These are phyloP conservation scores for Endoconidiophora laricicola DNA, from an alignment of 2,329 filamentous ascomycete species.

Conservation along the genomic window DNA sequence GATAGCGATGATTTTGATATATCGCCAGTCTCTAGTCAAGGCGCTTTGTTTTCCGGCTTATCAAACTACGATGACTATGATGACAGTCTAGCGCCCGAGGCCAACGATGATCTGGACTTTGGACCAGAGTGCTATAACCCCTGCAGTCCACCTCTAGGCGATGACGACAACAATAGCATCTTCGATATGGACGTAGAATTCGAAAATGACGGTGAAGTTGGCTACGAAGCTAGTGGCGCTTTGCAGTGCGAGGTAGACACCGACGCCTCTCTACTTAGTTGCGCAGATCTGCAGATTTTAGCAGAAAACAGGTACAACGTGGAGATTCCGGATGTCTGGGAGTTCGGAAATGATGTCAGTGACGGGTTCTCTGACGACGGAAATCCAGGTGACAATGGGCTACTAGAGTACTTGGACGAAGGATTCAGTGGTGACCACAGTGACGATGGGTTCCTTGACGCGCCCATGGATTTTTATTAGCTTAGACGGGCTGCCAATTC, in stretches of 20 bases:
- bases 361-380: no score
- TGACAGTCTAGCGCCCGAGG: constrained; percentile 3
- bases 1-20: constrained; percentile 2
- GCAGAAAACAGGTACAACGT: neutral
- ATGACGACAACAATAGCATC: constrained; percentile 2
- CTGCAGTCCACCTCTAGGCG: neutral
- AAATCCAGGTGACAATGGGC: no score
- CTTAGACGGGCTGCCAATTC: no score
- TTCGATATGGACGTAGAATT: constrained; percentile 6
- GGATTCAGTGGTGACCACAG: no score
- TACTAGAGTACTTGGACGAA: no score
- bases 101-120: constrained; percentile 3
- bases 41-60: neutral
- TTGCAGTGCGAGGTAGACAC: no score
- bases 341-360: neutral
- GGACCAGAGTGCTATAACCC: neutral
- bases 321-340: constrained; percentile 3
- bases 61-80: neutral
- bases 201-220: constrained; percentile 4
- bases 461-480: no score
- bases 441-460: no score
- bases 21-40: neutral
- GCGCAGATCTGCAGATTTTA: neutral
- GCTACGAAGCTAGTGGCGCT: neutral
- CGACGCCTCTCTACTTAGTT: neutral